A percentile compares a stretch with the other conserved stretches of the same genome.
Evolutionary conservation across 169 alveolate genomes (phyloP).

Genomic region (Cryptosporidium muris): DNA sequence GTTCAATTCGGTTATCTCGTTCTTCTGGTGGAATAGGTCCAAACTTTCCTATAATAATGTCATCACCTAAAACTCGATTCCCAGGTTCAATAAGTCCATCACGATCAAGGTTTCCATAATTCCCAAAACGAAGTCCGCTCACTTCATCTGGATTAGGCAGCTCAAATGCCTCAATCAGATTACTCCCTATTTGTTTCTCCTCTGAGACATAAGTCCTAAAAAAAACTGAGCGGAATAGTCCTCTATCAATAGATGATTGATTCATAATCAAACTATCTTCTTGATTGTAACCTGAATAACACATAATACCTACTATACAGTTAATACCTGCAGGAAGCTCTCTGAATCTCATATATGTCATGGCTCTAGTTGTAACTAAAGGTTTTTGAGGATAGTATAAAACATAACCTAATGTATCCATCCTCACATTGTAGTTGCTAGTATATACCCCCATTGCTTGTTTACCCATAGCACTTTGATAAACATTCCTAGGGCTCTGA

Average conservation of each 20-base stretch:
- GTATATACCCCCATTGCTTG: constrained; percentile 99
- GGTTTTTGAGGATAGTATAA: constrained; percentile 99
- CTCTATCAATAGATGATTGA: constrained; percentile 96
- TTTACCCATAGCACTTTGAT: constrained; percentile 99
- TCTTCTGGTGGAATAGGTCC: constrained; percentile 84
- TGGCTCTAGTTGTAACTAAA: constrained; percentile 96
- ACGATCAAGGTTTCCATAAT: constrained; percentile 93
- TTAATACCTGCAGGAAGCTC: constrained; percentile 99
- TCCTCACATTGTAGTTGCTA: constrained; percentile 95
- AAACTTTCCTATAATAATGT: constrained; percentile 97
- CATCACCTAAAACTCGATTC: constrained; percentile 97
- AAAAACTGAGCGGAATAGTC: constrained; percentile 97
- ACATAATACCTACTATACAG: constrained; percentile 97
- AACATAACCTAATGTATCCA: constrained; percentile 98
- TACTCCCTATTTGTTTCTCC: constrained; percentile 90
- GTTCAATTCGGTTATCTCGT: constrained; percentile 75
- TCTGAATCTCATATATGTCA: constrained; percentile 96
- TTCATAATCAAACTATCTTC: constrained; percentile 99
- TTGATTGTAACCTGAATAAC: constrained; percentile 99
- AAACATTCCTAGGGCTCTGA: constrained; percentile 98
- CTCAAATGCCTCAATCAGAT: constrained; percentile 92
- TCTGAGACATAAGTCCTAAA: constrained; percentile 96
- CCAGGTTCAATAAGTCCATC: constrained; percentile 99
- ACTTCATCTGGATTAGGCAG: constrained; percentile 87
- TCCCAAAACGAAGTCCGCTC: constrained; percentile 89